Evolutionary conservation across 2,329 filamentous ascomycete genomes (phyloP).

Genomic region (Exophiala bonariae): DNA sequence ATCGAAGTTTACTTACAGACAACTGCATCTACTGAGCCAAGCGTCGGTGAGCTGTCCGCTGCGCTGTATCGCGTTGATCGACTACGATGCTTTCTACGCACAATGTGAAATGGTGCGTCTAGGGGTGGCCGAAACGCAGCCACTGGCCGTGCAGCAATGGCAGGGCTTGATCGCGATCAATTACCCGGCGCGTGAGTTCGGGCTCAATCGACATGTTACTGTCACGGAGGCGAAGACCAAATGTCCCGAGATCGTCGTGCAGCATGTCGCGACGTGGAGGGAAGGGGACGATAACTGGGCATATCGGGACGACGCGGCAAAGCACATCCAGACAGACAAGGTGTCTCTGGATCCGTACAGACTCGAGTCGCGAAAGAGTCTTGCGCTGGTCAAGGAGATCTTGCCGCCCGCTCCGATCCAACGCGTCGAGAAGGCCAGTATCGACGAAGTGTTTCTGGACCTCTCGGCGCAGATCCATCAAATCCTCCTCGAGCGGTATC

Average conservation of each 20-base stretch:
- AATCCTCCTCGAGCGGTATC: conserved; percentile 72
- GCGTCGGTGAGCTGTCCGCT: conserved; percentile 74
- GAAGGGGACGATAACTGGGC: conserved; percentile 91
- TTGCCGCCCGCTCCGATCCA: conserved; percentile 64
- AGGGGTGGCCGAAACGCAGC: conserved; percentile 69
- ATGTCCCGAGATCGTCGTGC: conserved; percentile 79
- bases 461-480: conserved; percentile 80
- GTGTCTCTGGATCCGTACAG: conserved; percentile 93
- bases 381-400: conserved; percentile 73
- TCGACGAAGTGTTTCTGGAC: conserved; percentile 95
- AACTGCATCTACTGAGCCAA: conserved; percentile 73
- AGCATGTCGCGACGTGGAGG: conserved; percentile 94
- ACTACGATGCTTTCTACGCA: conserved; percentile 96
- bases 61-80: conserved; percentile 84
- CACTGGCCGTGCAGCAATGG: conserved; percentile 94
- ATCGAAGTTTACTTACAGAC: conserved; percentile 82
- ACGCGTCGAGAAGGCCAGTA: conserved; percentile 86
- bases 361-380: conserved; percentile 77
- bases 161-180: conserved; percentile 94
- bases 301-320: conserved; percentile 78
- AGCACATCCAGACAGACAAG: conserved; percentile 83
- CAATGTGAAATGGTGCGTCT: conserved; percentile 94
- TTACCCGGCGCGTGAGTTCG: conserved; percentile 81
- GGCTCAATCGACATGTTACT: conserved; percentile 76
- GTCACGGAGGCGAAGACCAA: conserved; percentile 79